Base-by-base conservation (phyloP, 495 filamentous ascomycete species). In the Neurospora sp. region DNA sequence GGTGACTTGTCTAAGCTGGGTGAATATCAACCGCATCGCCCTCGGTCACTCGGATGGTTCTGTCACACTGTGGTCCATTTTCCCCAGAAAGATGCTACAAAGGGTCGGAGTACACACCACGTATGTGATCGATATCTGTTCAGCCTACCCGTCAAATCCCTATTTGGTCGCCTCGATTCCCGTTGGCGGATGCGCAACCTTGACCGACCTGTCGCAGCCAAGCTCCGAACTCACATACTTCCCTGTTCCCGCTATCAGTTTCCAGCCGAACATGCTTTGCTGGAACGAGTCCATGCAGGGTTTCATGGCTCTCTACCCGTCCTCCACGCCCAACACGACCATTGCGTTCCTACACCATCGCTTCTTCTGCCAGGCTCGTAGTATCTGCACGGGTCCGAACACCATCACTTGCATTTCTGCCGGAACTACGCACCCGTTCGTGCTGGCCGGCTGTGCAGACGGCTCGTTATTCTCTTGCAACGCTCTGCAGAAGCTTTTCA, bases 41-140 rank as follows among this genome's bases (percentile, higher is more conserved):
- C 78, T 85, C 69, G 85, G 81, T 71, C 82, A 85, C 76, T 83
- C 81, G 0, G 85, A 87, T 69, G 85, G 85, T 10, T 85, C 83
- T 21, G 78, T 87, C 43, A 78, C 79, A 13, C 76, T 87, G 15
- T 87, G 84, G 84, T 87, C 84, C n/a, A 34, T 87, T 45, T 81
- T 78, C 34, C 85, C 85, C 10, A 74, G 74, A 38, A 74, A 75
- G 40, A 75, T 84, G 39, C 71, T 87, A 4, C 80, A 81, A 54
- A 81, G 85, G 5, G 79, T 85, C 48, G 76, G 77, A 21, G 76
- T 81, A 62, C 85, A 87, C 72, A 80, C 79, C 39, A 85, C 79
- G 54, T 79, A 81, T 71, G 80, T 87, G 6, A 79, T 86, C 75
- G 84, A 86, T 70, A 83, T 87, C 31, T 81, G 81, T 73, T 85